Percentiles rank a stretch among this genome's conserved stretches.
Conservation (phyloP, 2,329 filamentous ascomycete species). For the Arachnopeziza araneosa region DNA sequence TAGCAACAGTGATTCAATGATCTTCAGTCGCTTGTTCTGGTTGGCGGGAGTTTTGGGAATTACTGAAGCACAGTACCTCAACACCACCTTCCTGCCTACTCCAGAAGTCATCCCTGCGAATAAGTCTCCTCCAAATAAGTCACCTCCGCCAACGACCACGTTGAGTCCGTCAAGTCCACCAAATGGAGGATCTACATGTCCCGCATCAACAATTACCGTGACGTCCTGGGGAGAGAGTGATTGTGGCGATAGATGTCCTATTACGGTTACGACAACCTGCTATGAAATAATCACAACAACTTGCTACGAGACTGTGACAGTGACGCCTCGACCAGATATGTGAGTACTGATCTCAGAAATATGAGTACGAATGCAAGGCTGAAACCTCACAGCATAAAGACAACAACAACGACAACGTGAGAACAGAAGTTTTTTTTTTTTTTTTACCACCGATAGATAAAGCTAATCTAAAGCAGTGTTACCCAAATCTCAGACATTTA, state of each 20-base stretch:
- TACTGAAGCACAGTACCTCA: constrained; percentile 11
- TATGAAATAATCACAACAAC: not conserved
- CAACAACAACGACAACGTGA: not conserved
- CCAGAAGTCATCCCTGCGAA: not conserved
- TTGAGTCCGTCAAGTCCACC: not conserved
- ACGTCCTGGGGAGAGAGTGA: not conserved
- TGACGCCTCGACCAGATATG: not conserved
- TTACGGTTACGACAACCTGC: constrained; percentile 6
- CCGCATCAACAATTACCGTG: constrained; percentile 7
- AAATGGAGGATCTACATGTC: not conserved
- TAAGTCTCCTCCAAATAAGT: not conserved
- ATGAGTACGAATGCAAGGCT: not conserved
- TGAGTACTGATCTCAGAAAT: not conserved
- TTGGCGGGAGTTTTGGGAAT: constrained; percentile 15
- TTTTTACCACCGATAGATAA: too few relatives aligned
- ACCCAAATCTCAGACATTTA: not conserved
- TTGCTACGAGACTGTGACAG: not conserved
- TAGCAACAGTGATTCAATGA: constrained; percentile 11
- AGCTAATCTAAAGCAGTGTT: not conserved
- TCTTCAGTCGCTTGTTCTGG: constrained; percentile 14
- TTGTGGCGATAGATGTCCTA: not conserved
- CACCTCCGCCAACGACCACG: not conserved
- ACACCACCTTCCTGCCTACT: constrained; percentile 6
- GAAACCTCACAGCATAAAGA: not conserved
- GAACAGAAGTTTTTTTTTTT: not conserved